These are phyloP conservation scores for Colletotrichum eremochloae DNA, from an alignment of 2,329 filamentous ascomycete genomes.

Conservation along the genomic window DNA sequence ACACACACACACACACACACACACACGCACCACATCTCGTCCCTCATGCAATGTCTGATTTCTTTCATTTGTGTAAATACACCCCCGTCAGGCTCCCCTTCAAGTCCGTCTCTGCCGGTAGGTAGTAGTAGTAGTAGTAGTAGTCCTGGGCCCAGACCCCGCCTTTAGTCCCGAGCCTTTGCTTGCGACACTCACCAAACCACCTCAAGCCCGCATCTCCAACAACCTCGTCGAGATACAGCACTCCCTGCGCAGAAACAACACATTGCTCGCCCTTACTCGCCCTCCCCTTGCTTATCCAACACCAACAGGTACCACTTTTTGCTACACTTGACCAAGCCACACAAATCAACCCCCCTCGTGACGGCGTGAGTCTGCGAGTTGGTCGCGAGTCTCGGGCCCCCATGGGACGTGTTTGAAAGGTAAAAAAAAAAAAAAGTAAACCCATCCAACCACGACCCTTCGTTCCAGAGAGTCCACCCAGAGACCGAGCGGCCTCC, in stretches of 20 bases:
- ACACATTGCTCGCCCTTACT: neutral
- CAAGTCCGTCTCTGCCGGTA: too few species aligned
- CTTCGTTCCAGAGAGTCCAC: neutral
- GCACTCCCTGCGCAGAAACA: slow-evolving; percentile 25
- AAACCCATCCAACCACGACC: neutral
- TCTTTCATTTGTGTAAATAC: neutral
- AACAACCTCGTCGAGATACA: slow-evolving; percentile 8
- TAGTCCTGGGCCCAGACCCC: too few species aligned
- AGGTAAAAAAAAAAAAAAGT: neutral
- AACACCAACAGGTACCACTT: neutral
- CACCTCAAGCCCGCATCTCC: neutral
- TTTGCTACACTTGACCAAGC: neutral
- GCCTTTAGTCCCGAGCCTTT: too few species aligned
- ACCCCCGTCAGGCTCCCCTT: neutral
- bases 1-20: too few species aligned
- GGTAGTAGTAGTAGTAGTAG: too few species aligned
- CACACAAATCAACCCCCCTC: neutral
- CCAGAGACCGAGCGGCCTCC: neutral
- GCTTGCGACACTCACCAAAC: too few species aligned
- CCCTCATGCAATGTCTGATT: neutral
- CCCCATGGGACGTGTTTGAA: neutral
- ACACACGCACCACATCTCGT: too few species aligned
- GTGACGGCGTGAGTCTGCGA: neutral
- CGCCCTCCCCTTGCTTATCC: neutral
- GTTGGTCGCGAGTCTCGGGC: neutral